Percentiles rank a stretch among this genome's conserved stretches.
phyloP scores from a whole-genome alignment of 441 rosid genomes.

The Biscutella auriculata region DNA sequence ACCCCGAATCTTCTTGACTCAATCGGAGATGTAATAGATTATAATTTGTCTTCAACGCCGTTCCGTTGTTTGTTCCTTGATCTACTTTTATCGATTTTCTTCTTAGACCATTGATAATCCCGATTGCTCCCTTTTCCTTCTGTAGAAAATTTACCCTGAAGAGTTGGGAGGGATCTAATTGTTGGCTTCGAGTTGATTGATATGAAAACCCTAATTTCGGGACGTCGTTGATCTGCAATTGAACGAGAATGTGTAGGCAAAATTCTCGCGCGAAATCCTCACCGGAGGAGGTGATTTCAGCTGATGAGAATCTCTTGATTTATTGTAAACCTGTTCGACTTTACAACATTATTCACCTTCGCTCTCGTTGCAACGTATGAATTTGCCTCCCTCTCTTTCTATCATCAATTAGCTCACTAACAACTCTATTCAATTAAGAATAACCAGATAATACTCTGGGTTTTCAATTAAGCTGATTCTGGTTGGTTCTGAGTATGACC shows the following conservation, averaged over 20 bases:
- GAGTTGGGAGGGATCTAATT: not conserved
- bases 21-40: too few relatives aligned
- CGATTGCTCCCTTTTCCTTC: not conserved
- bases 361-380: conserved; percentile 36
- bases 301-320: conserved; percentile 40
- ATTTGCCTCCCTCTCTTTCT: not conserved
- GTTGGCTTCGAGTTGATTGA: not conserved
- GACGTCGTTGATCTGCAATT: conserved; percentile 13
- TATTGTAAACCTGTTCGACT: conserved; percentile 55
- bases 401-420: not conserved
- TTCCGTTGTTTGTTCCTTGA: not conserved
- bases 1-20: too few relatives aligned
- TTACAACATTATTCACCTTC: conserved; percentile 44
- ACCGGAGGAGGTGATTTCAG: conserved; percentile 37
- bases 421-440: not conserved
- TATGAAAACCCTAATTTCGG: not conserved
- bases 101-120: not conserved
- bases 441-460: not conserved
- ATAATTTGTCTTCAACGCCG: not conserved
- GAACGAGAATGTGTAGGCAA: conserved; percentile 61
- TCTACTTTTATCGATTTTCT: not conserved
- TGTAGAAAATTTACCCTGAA: not conserved
- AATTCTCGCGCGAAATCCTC: conserved; percentile 41
- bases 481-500: too few relatives aligned
- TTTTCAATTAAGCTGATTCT: not conserved